A percentile compares a stretch with the other conserved stretches of the same genome.
phyloP scores from a whole-genome alignment of 75 land plant species.

The Picea glauca region DNA sequence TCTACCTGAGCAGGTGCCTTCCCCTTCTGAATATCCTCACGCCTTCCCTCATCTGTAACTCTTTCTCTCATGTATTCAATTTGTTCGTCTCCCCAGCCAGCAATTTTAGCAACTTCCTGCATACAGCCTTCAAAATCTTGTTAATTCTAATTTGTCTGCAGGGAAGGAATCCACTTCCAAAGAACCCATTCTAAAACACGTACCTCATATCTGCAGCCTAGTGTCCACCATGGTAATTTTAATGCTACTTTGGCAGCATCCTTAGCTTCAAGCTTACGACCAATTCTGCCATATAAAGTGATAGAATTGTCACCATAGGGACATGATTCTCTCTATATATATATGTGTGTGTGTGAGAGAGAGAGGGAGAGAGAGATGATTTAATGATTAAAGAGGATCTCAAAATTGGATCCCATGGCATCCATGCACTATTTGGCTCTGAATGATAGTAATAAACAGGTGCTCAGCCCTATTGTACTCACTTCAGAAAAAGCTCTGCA shows the following conservation, averaged over 20 bases:
- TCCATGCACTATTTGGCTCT: not conserved
- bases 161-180: not conserved
- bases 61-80: slow-evolving; percentile 84
- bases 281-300: slow-evolving; percentile 43
- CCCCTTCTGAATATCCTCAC: slow-evolving; percentile 85
- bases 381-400: not conserved
- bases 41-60: slow-evolving; percentile 78
- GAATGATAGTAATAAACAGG: not conserved
- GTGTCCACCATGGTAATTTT: slow-evolving; percentile 98
- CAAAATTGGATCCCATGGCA: not conserved
- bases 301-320: not conserved
- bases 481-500: slow-evolving; percentile 86
- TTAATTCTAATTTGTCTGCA: not conserved
- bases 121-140: not conserved
- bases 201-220: slow-evolving; percentile 81
- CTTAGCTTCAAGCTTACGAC: slow-evolving; percentile 78
- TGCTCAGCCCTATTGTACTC: slow-evolving; percentile 9
- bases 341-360: too few relatives aligned
- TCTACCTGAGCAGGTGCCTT: slow-evolving; percentile 83
- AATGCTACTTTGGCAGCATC: slow-evolving; percentile 88
- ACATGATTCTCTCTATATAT: too few relatives aligned
- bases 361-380: too few relatives aligned
- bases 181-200: not conserved
- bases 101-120: slow-evolving; percentile 81
- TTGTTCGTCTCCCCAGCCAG: slow-evolving; percentile 97